Evolutionary conservation across 2,329 filamentous ascomycete species (phyloP), one percentile per base, ranked within the genome.

Genomic region (Fusarium brevicatenulatum): DNA sequence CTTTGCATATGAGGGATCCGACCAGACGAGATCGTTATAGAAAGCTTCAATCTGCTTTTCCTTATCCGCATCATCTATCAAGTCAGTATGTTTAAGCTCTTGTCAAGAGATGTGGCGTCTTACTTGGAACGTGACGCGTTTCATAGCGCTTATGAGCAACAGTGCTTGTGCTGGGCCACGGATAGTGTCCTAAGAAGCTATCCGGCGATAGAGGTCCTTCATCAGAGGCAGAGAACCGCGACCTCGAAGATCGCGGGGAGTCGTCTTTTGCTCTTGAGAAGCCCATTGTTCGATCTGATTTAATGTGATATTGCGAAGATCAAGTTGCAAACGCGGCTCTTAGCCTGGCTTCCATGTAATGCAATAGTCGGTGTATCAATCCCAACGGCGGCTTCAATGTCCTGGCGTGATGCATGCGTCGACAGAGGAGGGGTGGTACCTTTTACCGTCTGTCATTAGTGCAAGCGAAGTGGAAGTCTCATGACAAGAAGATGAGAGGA

Each of bases 111-210:
- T 25, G 25, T 65, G 59, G 66, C 36, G 28, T 42, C 42, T 57
- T 53, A 69, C 66, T 50, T 64, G 54, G 43, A 25, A 58, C 52
- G 32, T 69, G 66, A 36, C 46, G 66, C 44, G 66, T 43, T 56
- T 70, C 66, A 57, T 64, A 65, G 32, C 52, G 52, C 28, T 63
- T 68, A 23, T 68, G 64, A 32, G 66, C 63, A 10, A 69, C 58
- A 21, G 66, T 70, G 58, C 66, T 69, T 36, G 66, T 69, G 52
- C 66, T 69, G 19, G 66, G 66, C 66, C 66, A 69, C 28, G 66
- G 66, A 70, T 69, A 69, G 25, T 69, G 66, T n/a, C 66, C 66
- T 2, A 69, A n/a, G 50, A 69, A 69, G 54, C 66, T 69, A 49
- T 69, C 66, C 36, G 66, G 66, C 19, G 66, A 69, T 28, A 69